These are phyloP conservation scores for Dendrobium catenatum DNA, from an alignment of 106 monocot species.

Conservation along the genomic window DNA sequence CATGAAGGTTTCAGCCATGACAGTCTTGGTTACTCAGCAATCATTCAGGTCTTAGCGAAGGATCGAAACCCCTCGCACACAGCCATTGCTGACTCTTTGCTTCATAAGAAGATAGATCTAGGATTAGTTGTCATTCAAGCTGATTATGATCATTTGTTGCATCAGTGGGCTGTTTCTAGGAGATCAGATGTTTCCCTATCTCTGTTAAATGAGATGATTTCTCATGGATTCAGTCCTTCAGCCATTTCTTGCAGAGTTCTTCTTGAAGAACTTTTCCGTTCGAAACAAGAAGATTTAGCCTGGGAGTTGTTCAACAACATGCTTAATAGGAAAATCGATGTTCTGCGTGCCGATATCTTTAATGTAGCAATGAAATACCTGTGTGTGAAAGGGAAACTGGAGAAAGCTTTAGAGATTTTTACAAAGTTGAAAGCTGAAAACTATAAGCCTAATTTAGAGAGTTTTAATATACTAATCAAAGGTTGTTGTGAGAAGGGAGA, in stretches of 20 bases:
- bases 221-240: constrained; percentile 10
- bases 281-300: constrained; percentile 11
- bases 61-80: constrained; percentile 6
- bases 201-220: constrained; percentile 15
- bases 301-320: constrained; percentile 13
- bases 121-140: constrained; percentile 2
- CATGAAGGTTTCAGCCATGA: constrained; percentile 17
- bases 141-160: constrained; percentile 15
- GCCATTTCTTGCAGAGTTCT: constrained; percentile 13
- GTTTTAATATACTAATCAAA: constrained; percentile 15
- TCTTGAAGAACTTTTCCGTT: constrained; percentile 11
- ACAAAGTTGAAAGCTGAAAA: constrained; percentile 6
- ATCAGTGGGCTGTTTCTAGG: constrained; percentile 7
- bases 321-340: constrained; percentile 8
- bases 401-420: constrained; percentile 14
- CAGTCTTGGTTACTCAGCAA: constrained; percentile 8
- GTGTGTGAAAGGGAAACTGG: constrained; percentile 7
- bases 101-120: constrained; percentile 12
- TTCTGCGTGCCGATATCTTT: constrained; percentile 2
- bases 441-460: constrained; percentile 11
- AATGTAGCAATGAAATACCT: constrained; percentile 17
- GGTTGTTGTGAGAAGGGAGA: constrained; percentile 21
- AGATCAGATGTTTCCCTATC: constrained; percentile 6
- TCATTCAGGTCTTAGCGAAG: constrained; percentile 13
- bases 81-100: constrained; percentile 13